A percentile compares a stretch with the other conserved stretches of the same genome.
Evolutionary conservation across 2,329 filamentous ascomycete species (phyloP).

Genomic region (Exserohilum turcica): DNA sequence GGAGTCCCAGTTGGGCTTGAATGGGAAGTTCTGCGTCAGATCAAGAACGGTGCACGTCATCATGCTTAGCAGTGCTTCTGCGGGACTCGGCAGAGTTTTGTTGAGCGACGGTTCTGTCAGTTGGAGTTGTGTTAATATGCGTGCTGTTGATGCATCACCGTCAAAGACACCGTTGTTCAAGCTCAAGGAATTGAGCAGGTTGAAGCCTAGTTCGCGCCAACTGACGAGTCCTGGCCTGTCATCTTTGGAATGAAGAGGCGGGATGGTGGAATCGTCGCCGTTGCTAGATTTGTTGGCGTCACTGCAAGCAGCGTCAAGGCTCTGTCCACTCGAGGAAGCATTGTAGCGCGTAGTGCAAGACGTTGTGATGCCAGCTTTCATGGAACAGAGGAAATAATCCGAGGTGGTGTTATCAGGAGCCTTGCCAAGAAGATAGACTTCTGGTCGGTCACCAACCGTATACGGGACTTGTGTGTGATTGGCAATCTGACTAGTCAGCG

Average conservation of each 20-base stretch:
- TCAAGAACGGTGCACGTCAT: slow-evolving; percentile 11
- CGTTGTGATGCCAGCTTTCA: slow-evolving; percentile 8
- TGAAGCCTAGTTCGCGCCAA: slow-evolving; percentile 8
- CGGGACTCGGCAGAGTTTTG: slow-evolving; percentile 6
- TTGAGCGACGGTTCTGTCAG: slow-evolving; percentile 2
- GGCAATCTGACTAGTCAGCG: background rate
- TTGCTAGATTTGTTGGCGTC: background rate
- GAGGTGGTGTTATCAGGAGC: slow-evolving; percentile 5
- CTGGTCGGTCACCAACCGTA: slow-evolving; percentile 1
- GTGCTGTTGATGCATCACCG: slow-evolving; percentile 10
- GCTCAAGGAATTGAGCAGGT: slow-evolving; percentile 13
- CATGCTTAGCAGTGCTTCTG: slow-evolving; percentile 1
- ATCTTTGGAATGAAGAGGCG: background rate
- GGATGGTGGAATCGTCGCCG: background rate
- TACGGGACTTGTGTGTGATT: slow-evolving; percentile 8
- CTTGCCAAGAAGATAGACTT: slow-evolving; percentile 12
- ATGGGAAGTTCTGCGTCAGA: slow-evolving; percentile 9
- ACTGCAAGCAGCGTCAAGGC: slow-evolving; percentile 9
- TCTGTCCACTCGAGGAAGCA: slow-evolving; percentile 9
- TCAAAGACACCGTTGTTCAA: slow-evolving; percentile 14
- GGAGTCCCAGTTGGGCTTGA: background rate
- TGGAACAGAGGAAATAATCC: slow-evolving; percentile 13
- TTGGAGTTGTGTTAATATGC: slow-evolving; percentile 10
- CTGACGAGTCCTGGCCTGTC: background rate
- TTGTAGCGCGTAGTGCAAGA: slow-evolving; percentile 13